Base-by-base conservation (phyloP, 1,284 basidiomycete species). In the Tylopilus microsporus region DNA sequence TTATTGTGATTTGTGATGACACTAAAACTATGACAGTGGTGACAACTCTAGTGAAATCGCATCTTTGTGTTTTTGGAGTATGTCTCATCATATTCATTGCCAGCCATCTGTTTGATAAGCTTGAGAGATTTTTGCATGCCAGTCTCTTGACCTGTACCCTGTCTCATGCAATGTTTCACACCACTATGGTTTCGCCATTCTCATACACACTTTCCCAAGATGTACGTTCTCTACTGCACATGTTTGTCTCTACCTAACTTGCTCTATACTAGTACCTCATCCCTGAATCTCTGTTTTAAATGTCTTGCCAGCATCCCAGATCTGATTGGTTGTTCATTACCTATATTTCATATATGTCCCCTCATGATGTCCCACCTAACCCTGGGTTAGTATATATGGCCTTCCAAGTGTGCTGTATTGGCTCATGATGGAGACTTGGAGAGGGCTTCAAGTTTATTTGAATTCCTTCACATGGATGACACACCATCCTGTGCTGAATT, bases 401-500 rank as follows among this genome's bases (percentile, higher is more conserved):
- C 60, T 53, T 58, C 60, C 30, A 48, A 6, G 52, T 21, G 37
- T 56, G 56, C 63, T 57, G 45, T 60, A 46, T 57, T 56, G 30
- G 53, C 36, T 51, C 63, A 60, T 52, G 59, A 69, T 60, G 56
- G 58, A 54, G 61, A 62, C 62, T 62, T 53, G 52, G 57, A 66
- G 61, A 66, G 56, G 51, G 51, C 41, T 55, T 49, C 61, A 49
- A 49, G 34, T 56, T 57, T 59, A 54, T 60, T 55, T 53, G 13
- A 56, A 57, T 64, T 51, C 2, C 42, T 62, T 70, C 68, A 69
- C 68, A 70, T 63, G 70, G 63, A 52, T 61, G 59, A 56, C 68
- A 69, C 68, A 67, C 68, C 58, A 62, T 49, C 68, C 70, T 69
- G 70, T 69, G 68, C 55, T 19, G 62, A 70, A 69, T 69, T 69